Conservation (phyloP, 179 eudicot genomes). For the Patellifolia procumbens region DNA sequence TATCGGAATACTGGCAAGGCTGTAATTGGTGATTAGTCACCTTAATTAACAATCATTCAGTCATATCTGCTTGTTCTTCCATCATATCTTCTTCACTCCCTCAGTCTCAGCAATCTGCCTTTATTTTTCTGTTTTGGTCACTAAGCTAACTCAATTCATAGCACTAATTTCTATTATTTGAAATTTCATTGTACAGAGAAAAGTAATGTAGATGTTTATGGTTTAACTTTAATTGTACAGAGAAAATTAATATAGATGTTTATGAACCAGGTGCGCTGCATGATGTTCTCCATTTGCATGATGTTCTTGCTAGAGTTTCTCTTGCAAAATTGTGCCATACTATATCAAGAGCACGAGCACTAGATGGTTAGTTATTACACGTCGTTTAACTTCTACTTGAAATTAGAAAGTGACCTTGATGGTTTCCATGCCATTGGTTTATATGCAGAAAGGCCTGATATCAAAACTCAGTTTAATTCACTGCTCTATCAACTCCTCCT, state of each 20-base stretch:
- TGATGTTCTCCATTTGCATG: conserved; percentile 95
- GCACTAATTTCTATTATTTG: neutral
- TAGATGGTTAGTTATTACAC: conserved; percentile 62
- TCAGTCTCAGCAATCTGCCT: too few relatives aligned
- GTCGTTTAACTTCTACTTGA: neutral
- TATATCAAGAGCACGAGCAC: conserved; percentile 83
- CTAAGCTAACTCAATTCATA: too few relatives aligned
- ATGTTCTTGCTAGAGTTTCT: conserved; percentile 98
- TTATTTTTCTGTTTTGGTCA: too few relatives aligned
- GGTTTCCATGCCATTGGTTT: conserved; percentile 22
- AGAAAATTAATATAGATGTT: conserved; percentile 3
- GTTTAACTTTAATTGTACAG: too few relatives aligned
- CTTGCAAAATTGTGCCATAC: conserved; percentile 95
- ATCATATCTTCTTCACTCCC: too few relatives aligned
- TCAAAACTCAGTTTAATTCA: conserved; percentile 83
- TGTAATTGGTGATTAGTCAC: too few relatives aligned
- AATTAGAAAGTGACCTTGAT: conserved; percentile 13
- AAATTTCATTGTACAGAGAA: neutral
- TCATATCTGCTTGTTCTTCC: too few relatives aligned
- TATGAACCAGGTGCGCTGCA: conserved; percentile 79
- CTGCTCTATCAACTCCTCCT: conserved; percentile 93
- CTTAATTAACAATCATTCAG: too few relatives aligned
- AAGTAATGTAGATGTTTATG: conserved; percentile 19
- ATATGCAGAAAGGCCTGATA: conserved; percentile 88
- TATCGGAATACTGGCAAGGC: too few relatives aligned